These are phyloP conservation scores for Clonostachys rhizophaga DNA, from an alignment of 2,329 filamentous ascomycete genomes.

Conservation along the genomic window DNA sequence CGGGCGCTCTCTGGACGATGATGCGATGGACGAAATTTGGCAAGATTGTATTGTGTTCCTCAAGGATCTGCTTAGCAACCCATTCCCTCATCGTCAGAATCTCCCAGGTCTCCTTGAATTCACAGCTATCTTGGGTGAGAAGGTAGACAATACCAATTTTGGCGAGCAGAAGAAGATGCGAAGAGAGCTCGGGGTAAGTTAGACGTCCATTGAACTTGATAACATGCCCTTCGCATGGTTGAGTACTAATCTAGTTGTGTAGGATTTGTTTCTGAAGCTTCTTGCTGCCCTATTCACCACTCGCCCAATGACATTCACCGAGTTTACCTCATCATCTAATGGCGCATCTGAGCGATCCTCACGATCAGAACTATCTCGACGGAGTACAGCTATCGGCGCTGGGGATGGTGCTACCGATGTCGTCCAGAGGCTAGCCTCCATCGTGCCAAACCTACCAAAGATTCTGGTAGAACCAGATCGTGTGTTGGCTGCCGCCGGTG, in stretches of 20 bases:
- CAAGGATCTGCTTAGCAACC: slow-evolving; percentile 85
- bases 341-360: slow-evolving; percentile 28
- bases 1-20: slow-evolving; percentile 84
- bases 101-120: slow-evolving; percentile 84
- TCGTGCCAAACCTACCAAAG: slow-evolving; percentile 75
- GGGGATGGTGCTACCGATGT: slow-evolving; percentile 65
- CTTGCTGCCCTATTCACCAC: slow-evolving; percentile 94
- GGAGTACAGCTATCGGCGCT: slow-evolving; percentile 25
- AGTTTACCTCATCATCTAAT: slow-evolving; percentile 34
- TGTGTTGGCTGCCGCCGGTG: slow-evolving; percentile 69
- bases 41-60: slow-evolving; percentile 88
- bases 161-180: slow-evolving; percentile 92
- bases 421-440: slow-evolving; percentile 70
- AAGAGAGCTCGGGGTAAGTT: slow-evolving; percentile 75
- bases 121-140: slow-evolving; percentile 83
- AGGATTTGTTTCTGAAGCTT: slow-evolving; percentile 86
- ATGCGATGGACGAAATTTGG: slow-evolving; percentile 98
- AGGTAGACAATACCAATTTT: slow-evolving; percentile 97
- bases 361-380: slow-evolving; percentile 26
- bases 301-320: slow-evolving; percentile 68
- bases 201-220: not conserved
- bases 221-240: not conserved
- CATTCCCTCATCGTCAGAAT: slow-evolving; percentile 90
- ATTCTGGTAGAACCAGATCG: slow-evolving; percentile 85
- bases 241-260: not conserved